These are phyloP conservation scores for Collybia nuda DNA, from an alignment of 768 basidiomycete species.

Conservation along the genomic window DNA sequence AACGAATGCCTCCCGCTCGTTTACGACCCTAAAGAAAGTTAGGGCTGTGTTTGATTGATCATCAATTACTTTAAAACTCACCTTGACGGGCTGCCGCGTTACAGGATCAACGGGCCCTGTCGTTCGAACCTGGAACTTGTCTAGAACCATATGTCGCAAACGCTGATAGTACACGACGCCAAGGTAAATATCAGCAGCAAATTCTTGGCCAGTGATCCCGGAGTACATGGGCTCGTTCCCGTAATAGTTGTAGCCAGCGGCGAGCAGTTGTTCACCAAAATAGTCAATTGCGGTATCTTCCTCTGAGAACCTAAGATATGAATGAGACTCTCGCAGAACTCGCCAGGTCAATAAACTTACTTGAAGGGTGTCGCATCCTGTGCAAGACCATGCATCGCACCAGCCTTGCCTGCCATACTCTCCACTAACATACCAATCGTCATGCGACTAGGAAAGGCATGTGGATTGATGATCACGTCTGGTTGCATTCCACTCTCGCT, in stretches of 20 bases:
- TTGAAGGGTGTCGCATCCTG: slow-evolving; percentile 99
- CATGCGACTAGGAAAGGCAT: slow-evolving; percentile 99
- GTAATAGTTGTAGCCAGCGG: slow-evolving; percentile 97
- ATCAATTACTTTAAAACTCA: slow-evolving; percentile 29
- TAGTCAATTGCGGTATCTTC: slow-evolving; percentile 97
- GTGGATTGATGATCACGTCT: slow-evolving; percentile 99
- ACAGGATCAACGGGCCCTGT: slow-evolving; percentile 96
- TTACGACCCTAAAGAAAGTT: slow-evolving; percentile 75
- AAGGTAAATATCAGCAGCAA: slow-evolving; percentile 97
- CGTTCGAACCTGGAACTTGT: slow-evolving; percentile 99
- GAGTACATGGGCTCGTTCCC: slow-evolving; percentile 99
- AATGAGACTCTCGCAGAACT: slow-evolving; percentile 10
- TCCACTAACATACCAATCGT: slow-evolving; percentile 99
- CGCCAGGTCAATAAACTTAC: slow-evolving; percentile 42
- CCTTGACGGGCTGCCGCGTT: slow-evolving; percentile 97
- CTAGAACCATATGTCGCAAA: slow-evolving; percentile 97
- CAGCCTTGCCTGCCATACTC: slow-evolving; percentile 99
- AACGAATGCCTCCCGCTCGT: slow-evolving; percentile 97
- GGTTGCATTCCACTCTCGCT: slow-evolving; percentile 98
- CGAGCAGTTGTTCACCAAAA: slow-evolving; percentile 92
- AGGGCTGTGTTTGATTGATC: not conserved
- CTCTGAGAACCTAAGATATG: slow-evolving; percentile 76
- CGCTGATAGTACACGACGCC: slow-evolving; percentile 99
- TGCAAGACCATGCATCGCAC: slow-evolving; percentile 96
- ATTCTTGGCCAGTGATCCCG: slow-evolving; percentile 98